These are phyloP conservation scores for Triangularia verruculosa DNA, from an alignment of 2,329 filamentous ascomycete genomes.

Conservation along the genomic window DNA sequence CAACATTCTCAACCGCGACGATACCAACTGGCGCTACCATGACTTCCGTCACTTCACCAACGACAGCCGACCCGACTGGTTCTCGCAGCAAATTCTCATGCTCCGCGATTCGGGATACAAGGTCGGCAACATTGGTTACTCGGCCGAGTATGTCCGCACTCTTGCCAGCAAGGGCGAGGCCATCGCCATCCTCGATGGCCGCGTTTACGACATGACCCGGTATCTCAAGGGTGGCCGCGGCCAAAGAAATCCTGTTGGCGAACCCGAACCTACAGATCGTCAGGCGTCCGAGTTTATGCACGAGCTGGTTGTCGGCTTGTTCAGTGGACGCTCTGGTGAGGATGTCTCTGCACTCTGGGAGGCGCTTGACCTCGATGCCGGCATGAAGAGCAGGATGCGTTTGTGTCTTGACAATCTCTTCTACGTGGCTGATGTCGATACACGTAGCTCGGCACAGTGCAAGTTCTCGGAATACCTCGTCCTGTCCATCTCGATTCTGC, in stretches of 20 bases:
- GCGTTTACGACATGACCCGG: constrained; percentile 84
- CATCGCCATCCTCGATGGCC: constrained; percentile 74
- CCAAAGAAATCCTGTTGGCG: constrained; percentile 54
- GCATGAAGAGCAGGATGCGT: constrained; percentile 65
- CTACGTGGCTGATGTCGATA: constrained; percentile 89
- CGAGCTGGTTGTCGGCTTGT: constrained; percentile 67
- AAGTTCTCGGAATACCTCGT: constrained; percentile 87
- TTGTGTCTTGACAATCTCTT: constrained; percentile 91
- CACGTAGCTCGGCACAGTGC: constrained; percentile 80
- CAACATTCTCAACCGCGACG: constrained; percentile 60
- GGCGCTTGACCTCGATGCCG: constrained; percentile 57
- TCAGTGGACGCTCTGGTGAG: constrained; percentile 69
- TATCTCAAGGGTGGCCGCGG: constrained; percentile 75
- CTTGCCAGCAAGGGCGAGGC: constrained; percentile 61
- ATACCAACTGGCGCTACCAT: constrained; percentile 78
- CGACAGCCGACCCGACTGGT: constrained; percentile 87
- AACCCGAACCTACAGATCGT: constrained; percentile 41
- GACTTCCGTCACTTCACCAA: constrained; percentile 86
- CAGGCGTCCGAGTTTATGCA: constrained; percentile 79
- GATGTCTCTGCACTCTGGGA: constrained; percentile 87
- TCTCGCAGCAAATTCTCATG: constrained; percentile 78
- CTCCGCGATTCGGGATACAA: constrained; percentile 70
- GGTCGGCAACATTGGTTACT: constrained; percentile 86
- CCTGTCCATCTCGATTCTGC: constrained; percentile 75
- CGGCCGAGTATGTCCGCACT: constrained; percentile 69